Percentiles rank a stretch among this genome's conserved stretches.
These are phyloP conservation scores for Aspergillus ostianus DNA, from an alignment of 495 filamentous ascomycete genomes.

Conservation along the genomic window DNA sequence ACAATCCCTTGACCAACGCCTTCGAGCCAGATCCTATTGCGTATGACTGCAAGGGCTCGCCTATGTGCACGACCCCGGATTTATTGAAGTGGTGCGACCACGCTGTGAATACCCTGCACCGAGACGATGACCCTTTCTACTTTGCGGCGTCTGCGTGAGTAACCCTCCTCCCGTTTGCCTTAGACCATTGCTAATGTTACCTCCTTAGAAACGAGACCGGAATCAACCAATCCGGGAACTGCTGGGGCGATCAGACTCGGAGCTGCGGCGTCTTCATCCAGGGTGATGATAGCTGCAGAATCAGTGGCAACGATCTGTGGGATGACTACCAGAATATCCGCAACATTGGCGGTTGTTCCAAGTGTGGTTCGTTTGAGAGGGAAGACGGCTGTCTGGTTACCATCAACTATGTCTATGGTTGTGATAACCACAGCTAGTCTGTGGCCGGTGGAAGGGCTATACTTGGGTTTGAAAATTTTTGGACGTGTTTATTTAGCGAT, in stretches of 20 bases:
- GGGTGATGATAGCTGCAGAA: conserved; percentile 12
- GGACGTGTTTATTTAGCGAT: too few species aligned
- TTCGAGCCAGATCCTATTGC: conserved; percentile 11
- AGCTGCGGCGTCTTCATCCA: conserved; percentile 13
- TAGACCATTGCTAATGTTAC: conserved; percentile 5
- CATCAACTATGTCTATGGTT: conserved; percentile 17
- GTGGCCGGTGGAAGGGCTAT: too few species aligned
- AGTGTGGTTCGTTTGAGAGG: conserved; percentile 12
- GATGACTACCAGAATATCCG: conserved; percentile 18
- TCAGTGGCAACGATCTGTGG: conserved; percentile 17
- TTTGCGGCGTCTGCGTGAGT: conserved; percentile 7
- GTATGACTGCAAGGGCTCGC: conserved; percentile 17
- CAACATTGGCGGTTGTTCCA: conserved; percentile 15
- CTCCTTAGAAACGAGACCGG: conserved; percentile 8
- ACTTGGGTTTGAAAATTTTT: too few species aligned
- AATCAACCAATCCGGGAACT: conserved; percentile 14
- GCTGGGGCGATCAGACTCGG: conserved; percentile 14
- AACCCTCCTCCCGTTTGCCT: background rate
- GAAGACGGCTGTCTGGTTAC: conserved; percentile 16
- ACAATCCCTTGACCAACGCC: conserved; percentile 16
- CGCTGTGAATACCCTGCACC: conserved; percentile 13
- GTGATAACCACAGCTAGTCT: conserved; percentile 15
- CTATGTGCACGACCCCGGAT: conserved; percentile 12
- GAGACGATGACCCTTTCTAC: conserved; percentile 11
- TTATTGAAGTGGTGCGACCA: conserved; percentile 17